A percentile compares a stretch with the other conserved stretches of the same genome.
phyloP scores from a whole-genome alignment of 345 rosid genomes.

The Iberis pinnata region DNA sequence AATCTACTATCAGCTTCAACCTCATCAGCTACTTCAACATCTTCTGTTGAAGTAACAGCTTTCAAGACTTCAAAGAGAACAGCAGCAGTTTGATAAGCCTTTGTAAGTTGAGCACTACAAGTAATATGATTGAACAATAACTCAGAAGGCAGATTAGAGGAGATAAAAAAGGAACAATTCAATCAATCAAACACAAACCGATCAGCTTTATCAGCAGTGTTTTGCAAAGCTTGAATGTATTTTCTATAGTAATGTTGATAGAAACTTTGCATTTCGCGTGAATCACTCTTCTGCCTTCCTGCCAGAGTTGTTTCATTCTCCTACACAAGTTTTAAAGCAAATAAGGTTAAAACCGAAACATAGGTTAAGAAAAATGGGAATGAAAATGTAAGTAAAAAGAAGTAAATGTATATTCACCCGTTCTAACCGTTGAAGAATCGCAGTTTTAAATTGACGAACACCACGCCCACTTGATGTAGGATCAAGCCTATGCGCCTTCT shows the following conservation, averaged over 20 bases:
- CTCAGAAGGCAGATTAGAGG: neutral
- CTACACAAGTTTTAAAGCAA: constrained; percentile 34
- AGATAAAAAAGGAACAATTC: neutral
- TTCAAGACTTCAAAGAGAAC: constrained; percentile 70
- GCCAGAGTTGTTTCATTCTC: constrained; percentile 79
- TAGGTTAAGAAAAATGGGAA: neutral
- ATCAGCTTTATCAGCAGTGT: constrained; percentile 84
- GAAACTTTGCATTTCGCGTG: constrained; percentile 87
- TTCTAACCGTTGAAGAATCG: constrained; percentile 70
- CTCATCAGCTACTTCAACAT: constrained; percentile 65
- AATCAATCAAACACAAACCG: constrained; percentile 32
- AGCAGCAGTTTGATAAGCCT: constrained; percentile 75
- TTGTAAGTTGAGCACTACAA: constrained; percentile 63
- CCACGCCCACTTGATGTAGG: constrained; percentile 81
- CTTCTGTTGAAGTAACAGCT: constrained; percentile 67
- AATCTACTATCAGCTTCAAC: constrained; percentile 29
- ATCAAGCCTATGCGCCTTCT: constrained; percentile 69
- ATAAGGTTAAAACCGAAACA: neutral
- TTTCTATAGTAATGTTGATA: constrained; percentile 78
- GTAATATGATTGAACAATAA: neutral
- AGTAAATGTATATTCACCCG: constrained; percentile 39
- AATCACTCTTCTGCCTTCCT: constrained; percentile 83
- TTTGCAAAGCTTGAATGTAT: constrained; percentile 77
- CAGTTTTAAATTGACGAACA: constrained; percentile 78
- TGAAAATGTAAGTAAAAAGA: constrained; percentile 8